Conservation (phyloP, 106 monocot species). For the Dioscorea zingiberensis region DNA sequence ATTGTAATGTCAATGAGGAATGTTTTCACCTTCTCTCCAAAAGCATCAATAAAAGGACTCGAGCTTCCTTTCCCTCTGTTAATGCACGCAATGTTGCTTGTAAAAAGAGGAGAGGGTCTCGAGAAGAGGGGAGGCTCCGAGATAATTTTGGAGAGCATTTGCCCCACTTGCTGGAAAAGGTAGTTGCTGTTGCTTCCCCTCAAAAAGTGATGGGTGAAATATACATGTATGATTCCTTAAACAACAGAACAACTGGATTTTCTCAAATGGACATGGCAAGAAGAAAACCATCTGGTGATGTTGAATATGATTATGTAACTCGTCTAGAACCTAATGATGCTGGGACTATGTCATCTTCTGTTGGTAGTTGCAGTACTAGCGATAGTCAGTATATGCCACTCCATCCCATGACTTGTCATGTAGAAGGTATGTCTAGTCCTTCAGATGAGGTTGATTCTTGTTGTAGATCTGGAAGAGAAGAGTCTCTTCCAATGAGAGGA, state of each 20-base stretch:
- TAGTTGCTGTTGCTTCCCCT: conserved; percentile 42
- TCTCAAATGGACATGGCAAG: conserved; percentile 8
- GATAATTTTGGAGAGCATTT: conserved; percentile 4
- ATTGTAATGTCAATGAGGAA: not conserved
- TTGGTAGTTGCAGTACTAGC: conserved; percentile 46
- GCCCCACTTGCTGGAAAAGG: conserved; percentile 21
- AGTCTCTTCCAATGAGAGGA: conserved; percentile 12
- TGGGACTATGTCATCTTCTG: conserved; percentile 38
- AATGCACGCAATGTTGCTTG: conserved; percentile 7
- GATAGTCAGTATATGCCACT: conserved; percentile 18
- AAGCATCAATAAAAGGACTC: conserved; percentile 23
- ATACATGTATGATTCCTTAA: conserved; percentile 24
- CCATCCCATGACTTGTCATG: conserved; percentile 4
- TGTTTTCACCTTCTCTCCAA: not conserved
- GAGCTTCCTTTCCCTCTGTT: not conserved
- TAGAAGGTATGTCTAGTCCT: conserved; percentile 19
- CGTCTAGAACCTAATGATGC: conserved; percentile 18
- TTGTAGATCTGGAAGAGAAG: conserved; percentile 21
- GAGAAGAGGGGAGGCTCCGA: conserved; percentile 10
- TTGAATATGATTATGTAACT: not conserved
- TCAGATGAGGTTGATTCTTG: conserved; percentile 24
- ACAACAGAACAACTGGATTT: conserved; percentile 18
- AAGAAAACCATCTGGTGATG: conserved; percentile 1
- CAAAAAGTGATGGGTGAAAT: conserved; percentile 24
- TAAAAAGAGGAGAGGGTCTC: conserved; percentile 12